Percentiles rank a stretch among this genome's conserved stretches.
phyloP scores from a whole-genome alignment of 2,329 filamentous ascomycete species.

The Keithomyces neogunnii region DNA sequence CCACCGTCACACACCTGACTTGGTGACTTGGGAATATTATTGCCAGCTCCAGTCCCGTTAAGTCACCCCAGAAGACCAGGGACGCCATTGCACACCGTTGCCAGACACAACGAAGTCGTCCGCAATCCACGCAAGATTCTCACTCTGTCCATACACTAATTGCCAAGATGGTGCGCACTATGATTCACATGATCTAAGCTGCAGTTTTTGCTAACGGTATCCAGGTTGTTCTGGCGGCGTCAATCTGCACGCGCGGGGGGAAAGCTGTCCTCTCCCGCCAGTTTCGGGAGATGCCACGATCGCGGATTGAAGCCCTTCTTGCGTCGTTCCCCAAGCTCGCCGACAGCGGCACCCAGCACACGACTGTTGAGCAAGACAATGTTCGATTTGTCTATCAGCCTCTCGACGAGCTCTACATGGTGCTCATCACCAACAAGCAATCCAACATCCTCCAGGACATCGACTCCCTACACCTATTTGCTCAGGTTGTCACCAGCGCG shows the following conservation, averaged over 20 bases:
- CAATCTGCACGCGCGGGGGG: constrained; percentile 95
- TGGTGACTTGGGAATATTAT: background rate
- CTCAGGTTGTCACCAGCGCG: constrained; percentile 91
- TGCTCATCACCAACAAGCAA: constrained; percentile 97
- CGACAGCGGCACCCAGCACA: constrained; percentile 93
- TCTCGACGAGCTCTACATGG: constrained; percentile 98
- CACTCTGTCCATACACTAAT: constrained; percentile 11
- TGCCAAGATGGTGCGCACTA: constrained; percentile 30
- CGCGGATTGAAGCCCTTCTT: constrained; percentile 90
- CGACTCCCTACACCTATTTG: constrained; percentile 94
- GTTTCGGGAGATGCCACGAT: constrained; percentile 96
- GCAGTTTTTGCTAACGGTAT: constrained; percentile 5
- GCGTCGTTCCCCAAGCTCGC: constrained; percentile 97
- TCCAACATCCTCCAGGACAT: constrained; percentile 99
- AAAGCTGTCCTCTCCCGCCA: constrained; percentile 97
- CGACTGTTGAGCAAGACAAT: constrained; percentile 97
- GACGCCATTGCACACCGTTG: background rate
- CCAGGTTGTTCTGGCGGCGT: constrained; percentile 95
- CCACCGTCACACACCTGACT: constrained; percentile 2
- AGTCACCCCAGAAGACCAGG: background rate
- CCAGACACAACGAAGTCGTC: background rate
- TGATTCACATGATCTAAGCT: background rate
- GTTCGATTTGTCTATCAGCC: constrained; percentile 99
- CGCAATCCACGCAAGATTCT: background rate
- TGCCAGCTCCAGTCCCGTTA: background rate